phyloP scores from a whole-genome alignment of 2,329 filamentous ascomycete genomes.

The Fusarium neocosmosporiellum region DNA sequence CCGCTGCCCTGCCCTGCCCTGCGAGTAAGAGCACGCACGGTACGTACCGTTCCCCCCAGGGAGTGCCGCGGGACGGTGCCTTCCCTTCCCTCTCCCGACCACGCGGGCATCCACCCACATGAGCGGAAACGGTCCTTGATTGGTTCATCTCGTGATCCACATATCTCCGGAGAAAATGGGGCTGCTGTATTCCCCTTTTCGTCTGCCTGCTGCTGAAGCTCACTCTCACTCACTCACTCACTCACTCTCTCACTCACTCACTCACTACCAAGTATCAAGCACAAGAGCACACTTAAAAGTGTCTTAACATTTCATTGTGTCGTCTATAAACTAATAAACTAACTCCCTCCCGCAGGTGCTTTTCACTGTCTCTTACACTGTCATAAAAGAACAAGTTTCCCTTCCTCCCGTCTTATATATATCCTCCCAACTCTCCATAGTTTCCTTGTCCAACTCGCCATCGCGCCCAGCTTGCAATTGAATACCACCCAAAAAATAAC shows the following conservation, averaged over 20 bases:
- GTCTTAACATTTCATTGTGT: conserved; percentile 1
- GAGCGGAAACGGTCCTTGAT: not conserved
- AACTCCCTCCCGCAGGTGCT: conserved; percentile 3
- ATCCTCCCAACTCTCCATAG: conserved; percentile 6
- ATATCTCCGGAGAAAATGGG: not conserved
- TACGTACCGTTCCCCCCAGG: not conserved
- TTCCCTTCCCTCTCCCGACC: conserved; percentile 1
- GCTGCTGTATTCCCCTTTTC: not conserved
- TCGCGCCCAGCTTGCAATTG: conserved; percentile 13
- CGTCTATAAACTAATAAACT: conserved; percentile 28
- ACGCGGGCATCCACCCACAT: conserved; percentile 5
- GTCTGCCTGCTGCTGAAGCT: not conserved
- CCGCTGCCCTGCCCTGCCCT: not conserved
- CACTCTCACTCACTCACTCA: not conserved
- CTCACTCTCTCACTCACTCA: not conserved
- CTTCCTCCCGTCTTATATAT: not conserved
- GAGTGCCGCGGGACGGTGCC: not conserved
- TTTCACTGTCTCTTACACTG: conserved; percentile 14
- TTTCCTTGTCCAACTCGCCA: conserved; percentile 28
- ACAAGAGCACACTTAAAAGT: not conserved
- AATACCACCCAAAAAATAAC: conserved; percentile 6
- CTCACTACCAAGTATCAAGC: not conserved
- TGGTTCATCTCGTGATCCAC: not conserved
- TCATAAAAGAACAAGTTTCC: conserved; percentile 20
- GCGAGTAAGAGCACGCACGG: not conserved